These are phyloP conservation scores for Sisymbrium altissimum DNA, from an alignment of 345 rosid genomes.

Conservation along the genomic window DNA sequence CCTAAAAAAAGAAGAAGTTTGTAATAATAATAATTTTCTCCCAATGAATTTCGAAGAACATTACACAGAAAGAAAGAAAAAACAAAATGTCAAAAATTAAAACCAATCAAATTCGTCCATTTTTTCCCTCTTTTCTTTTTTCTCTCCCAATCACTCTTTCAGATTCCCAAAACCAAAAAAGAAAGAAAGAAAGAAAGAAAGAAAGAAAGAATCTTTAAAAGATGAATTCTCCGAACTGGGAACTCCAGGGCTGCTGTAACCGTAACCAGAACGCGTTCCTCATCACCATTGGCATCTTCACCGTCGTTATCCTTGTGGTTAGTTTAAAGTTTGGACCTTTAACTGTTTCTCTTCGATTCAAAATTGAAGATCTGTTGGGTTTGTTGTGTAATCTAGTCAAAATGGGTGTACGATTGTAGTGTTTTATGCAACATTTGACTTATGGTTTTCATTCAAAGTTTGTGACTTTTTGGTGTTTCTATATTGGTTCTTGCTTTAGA, in stretches of 20 bases:
- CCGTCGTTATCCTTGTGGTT: conserved; percentile 81
- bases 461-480: neutral
- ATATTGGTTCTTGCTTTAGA: neutral
- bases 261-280: conserved; percentile 63
- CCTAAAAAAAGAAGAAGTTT: neutral
- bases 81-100: conserved; percentile 8
- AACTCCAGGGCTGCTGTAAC: conserved; percentile 74
- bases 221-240: conserved; percentile 69
- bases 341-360: neutral
- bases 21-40: neutral
- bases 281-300: conserved; percentile 70
- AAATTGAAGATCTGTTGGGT: neutral
- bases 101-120: conserved; percentile 32
- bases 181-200: neutral
- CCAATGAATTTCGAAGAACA: conserved; percentile 12
- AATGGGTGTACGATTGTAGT: conserved; percentile 4
- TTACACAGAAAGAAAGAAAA: neutral
- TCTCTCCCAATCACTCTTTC: conserved; percentile 11
- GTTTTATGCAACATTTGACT: conserved; percentile 2
- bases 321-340: conserved; percentile 13
- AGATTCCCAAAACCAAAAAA: conserved; percentile 9
- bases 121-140: neutral
- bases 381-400: conserved; percentile 8
- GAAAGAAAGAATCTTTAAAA: neutral
- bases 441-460: conserved; percentile 6